Base-by-base conservation (phyloP, 2,329 filamentous ascomycete species). In the Microthyrium microscopicum region DNA sequence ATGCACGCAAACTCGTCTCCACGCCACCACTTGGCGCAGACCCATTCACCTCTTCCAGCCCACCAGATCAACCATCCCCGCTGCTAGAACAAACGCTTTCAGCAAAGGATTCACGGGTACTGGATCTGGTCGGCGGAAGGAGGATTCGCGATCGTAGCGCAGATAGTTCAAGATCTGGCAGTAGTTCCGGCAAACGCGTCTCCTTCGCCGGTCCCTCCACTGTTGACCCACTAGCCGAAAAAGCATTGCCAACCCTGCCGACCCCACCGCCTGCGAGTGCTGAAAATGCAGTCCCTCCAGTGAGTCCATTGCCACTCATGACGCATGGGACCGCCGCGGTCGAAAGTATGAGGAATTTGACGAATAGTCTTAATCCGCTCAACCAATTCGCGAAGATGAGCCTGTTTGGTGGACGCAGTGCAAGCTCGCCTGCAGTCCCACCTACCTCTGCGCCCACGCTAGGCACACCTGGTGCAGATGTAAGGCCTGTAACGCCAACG, bases 1-100 rank as follows among this genome's bases (percentile, higher is more conserved):
- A 98, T 47, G 89, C 87, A 12, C 70, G 84, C 29, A 87, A 84
- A 51, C 68, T 98, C 8, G 79, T 98, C 41, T 80, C 73, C 46
- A 79, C 78, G 1, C 73, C 77, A 22, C 62, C 72, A 11, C 66
- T 58, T 6, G 31, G 38, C 0, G 50, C 52, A 21, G 51, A 50
- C 35, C 12, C 35, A 34, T 20, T 29, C 25, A 9, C n/a, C n/a
- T n/a, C n/a, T n/a, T n/a, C n/a, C n/a, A n/a, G n/a, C n/a, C n/a
- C n/a, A n/a, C n/a, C n/a, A 28, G 20, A 28, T 18, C 26, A 11
- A 18, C 28, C 2, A 29, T 12, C 8, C 26, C 26, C 15, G 81
- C 28, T 76, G 80, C 41, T 76, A 68, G 42, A 58, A 87, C 33
- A 58, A 29, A 36, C 19, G 34, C 30, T n/a, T n/a, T n/a, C n/a